Percentiles rank a stretch among this genome's conserved stretches.
phyloP scores from a whole-genome alignment of 2,329 filamentous ascomycete species.

The Cladorrhinum sp. region DNA sequence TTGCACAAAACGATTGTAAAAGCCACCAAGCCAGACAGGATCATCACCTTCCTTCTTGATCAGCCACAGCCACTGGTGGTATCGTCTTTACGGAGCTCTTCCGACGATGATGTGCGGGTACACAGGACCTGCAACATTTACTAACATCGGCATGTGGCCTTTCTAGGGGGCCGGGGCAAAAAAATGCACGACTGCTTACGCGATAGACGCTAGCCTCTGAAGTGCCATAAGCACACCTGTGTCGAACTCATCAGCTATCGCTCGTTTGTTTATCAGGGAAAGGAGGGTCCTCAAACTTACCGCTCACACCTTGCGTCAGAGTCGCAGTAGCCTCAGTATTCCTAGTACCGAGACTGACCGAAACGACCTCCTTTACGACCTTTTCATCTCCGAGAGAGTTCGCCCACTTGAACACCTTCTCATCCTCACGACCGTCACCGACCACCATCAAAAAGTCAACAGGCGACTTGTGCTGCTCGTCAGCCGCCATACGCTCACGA shows the following conservation, averaged over 20 bases:
- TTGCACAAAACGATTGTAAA: background rate
- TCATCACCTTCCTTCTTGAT: background rate
- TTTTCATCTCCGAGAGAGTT: constrained; percentile 65
- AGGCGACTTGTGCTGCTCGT: constrained; percentile 36
- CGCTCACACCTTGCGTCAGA: constrained; percentile 86
- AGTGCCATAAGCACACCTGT: constrained; percentile 40
- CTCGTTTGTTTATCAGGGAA: background rate
- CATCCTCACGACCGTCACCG: constrained; percentile 89
- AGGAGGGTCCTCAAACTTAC: constrained; percentile 48
- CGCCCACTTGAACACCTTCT: constrained; percentile 92
- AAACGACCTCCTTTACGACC: constrained; percentile 67
- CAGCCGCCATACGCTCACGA: constrained; percentile 37
- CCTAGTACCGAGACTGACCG: constrained; percentile 79
- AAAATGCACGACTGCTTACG: constrained; percentile 30
- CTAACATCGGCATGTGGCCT: constrained; percentile 15
- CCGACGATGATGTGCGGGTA: constrained; percentile 20
- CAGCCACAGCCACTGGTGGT: background rate
- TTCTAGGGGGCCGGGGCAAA: background rate
- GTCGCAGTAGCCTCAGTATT: constrained; percentile 87
- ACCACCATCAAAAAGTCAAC: constrained; percentile 87
- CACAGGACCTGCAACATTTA: constrained; percentile 17
- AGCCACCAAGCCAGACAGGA: constrained; percentile 12
- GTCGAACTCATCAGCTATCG: background rate
- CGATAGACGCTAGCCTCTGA: constrained; percentile 46
- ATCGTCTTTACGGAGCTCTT: constrained; percentile 15